Evolutionary conservation across 1,284 basidiomycete species (phyloP), one percentile per base, ranked within the genome.

Genomic region (Malassezia psittaci): DNA sequence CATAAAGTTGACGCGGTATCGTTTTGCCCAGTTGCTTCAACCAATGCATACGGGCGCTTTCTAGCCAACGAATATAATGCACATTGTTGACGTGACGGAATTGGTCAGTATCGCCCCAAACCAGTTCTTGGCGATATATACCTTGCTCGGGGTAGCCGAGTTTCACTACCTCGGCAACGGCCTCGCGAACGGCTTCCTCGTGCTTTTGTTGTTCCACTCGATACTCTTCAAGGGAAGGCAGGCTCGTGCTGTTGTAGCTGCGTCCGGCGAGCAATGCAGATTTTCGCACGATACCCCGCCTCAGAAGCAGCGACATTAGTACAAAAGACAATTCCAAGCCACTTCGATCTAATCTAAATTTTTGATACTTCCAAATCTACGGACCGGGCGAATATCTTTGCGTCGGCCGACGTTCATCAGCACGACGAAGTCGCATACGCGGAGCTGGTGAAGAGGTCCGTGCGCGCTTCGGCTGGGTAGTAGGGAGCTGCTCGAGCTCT

Each of bases 61-160:
- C 68, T 40, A 67, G 62, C 67, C 67, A 71, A 5, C 65, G 55
- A 2, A 71, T 58, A 33, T 66, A 71, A 51, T 67, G 62, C 9
- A 66, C 67, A 29, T 71, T 71, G 59, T 71, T 71, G 16, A 69
- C 59, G 34, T 70, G 68, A 15, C 59, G 61, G 45, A 66, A 70
- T 52, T 67, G 64, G 38, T 67, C 65, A 29, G 63, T 57, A 38
- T 67, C 63, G 15, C 60, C 67, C 67, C 67, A 69, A 2, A 57
- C 52, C 0, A 69, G 60, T 5, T 60, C 19, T 48, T 69, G 67
- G 16, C 63, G 64, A 55, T 54, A 63, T 2, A 65, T 48, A 6
- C 36, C 34, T 10, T 41, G 40, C 33, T 13, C 32, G 1, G 45
- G 45, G 35, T 39, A 57, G 33, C 55, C 55, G 18, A 52, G 37